These are phyloP conservation scores for Metarhizium brunneum DNA, from an alignment of 2,329 filamentous ascomycete species.

Conservation along the genomic window DNA sequence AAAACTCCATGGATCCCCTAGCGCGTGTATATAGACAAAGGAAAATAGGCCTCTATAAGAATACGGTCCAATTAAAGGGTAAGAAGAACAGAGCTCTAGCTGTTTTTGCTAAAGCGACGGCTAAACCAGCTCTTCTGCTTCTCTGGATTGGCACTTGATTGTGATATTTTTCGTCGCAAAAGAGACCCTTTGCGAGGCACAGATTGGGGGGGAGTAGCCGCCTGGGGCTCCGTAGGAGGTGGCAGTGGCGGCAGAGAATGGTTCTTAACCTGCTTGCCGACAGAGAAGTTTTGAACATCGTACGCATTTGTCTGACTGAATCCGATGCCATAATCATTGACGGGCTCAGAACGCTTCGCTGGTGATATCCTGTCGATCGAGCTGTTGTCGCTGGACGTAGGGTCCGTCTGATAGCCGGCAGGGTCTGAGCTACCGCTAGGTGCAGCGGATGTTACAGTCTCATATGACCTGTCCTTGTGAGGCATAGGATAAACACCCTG, in stretches of 20 bases:
- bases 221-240: conserved; percentile 5
- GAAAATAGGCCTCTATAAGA: not conserved
- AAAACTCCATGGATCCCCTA: not conserved
- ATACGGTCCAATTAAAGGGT: not conserved
- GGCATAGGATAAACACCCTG: conserved; percentile 43
- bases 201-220: conserved; percentile 11
- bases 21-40: not conserved
- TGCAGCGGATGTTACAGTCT: conserved; percentile 73
- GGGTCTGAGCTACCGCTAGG: conserved; percentile 68
- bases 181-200: conserved; percentile 19
- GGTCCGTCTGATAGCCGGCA: conserved; percentile 75
- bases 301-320: conserved; percentile 36
- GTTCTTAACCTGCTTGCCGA: conserved; percentile 17
- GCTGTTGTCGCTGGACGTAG: conserved; percentile 81
- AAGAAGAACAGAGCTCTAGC: conserved; percentile 2
- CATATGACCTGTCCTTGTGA: conserved; percentile 71
- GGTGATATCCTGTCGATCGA: conserved; percentile 68
- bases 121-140: conserved; percentile 91
- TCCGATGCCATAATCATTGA: conserved; percentile 57
- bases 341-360: conserved; percentile 41
- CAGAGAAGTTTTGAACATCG: conserved; percentile 30
- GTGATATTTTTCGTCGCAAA: conserved; percentile 3
- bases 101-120: conserved; percentile 62
- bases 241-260: conserved; percentile 17
- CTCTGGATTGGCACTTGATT: conserved; percentile 29